phyloP scores from a whole-genome alignment of 2,329 filamentous ascomycete species.

The Plectosphaerella sp. region DNA sequence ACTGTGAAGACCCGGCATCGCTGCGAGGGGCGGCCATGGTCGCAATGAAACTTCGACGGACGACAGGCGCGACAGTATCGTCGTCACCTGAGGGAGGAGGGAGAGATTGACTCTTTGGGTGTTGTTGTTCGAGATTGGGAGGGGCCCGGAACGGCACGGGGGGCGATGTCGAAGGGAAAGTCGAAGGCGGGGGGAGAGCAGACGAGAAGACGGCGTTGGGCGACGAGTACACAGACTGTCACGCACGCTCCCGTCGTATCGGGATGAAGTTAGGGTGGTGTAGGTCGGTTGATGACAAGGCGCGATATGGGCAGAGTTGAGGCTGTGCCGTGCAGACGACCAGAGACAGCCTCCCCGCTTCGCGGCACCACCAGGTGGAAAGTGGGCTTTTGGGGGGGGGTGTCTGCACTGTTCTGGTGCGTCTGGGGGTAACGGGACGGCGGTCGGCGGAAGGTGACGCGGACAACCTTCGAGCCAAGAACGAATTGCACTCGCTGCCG shows the following conservation, averaged over 20 bases:
- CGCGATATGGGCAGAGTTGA: slow-evolving; percentile 12
- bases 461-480: background rate
- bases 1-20: background rate
- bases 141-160: background rate
- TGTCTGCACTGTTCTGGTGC: too few species aligned
- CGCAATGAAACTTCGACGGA: background rate
- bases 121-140: slow-evolving; percentile 3
- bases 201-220: background rate
- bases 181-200: slow-evolving; percentile 2
- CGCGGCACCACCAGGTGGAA: slow-evolving; percentile 1
- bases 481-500: background rate
- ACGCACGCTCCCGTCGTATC: background rate
- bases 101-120: background rate
- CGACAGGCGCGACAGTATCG: slow-evolving; percentile 8
- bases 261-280: slow-evolving; percentile 1
- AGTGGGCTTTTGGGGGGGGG: slow-evolving; percentile 11
- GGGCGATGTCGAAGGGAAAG: slow-evolving; percentile 2
- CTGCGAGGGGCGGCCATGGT: background rate
- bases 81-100: slow-evolving; percentile 7
- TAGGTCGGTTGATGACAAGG: slow-evolving; percentile 8
- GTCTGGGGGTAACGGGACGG: too few species aligned
- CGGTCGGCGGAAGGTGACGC: background rate
- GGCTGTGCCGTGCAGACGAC: slow-evolving; percentile 13
- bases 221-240: background rate
- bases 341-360: slow-evolving; percentile 11